Conservation (phyloP, 129 eudicot species). For the Artemisia annua region DNA sequence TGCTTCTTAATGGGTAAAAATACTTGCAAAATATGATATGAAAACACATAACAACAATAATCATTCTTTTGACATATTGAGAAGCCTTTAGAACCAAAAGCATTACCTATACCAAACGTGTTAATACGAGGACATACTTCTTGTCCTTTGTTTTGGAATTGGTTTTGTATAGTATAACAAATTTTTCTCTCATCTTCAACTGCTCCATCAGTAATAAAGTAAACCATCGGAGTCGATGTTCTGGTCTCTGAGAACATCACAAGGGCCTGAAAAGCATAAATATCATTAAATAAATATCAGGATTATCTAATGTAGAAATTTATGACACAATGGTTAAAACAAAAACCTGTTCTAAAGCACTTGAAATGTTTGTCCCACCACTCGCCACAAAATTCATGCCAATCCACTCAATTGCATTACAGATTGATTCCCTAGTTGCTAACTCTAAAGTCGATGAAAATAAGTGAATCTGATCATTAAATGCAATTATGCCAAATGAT, state of each 20-base stretch:
- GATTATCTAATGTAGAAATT: background rate
- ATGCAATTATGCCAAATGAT: slow-evolving; percentile 63
- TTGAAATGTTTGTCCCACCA: slow-evolving; percentile 82
- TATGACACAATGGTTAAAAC: background rate
- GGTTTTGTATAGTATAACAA: slow-evolving; percentile 49
- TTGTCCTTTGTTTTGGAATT: slow-evolving; percentile 38
- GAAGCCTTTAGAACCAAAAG: background rate
- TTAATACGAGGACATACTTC: slow-evolving; percentile 57
- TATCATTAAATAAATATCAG: background rate
- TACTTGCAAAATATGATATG: background rate
- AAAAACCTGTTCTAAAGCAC: slow-evolving; percentile 66
- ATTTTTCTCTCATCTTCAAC: slow-evolving; percentile 81
- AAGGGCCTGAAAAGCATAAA: slow-evolving; percentile 51
- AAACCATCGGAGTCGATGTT: slow-evolving; percentile 60
- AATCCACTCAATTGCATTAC: slow-evolving; percentile 65
- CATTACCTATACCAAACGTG: slow-evolving; percentile 86
- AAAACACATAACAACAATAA: no score
- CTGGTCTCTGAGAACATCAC: slow-evolving; percentile 55
- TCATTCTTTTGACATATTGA: background rate
- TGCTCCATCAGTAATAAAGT: slow-evolving; percentile 82
- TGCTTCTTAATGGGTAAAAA: background rate
- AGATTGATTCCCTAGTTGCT: slow-evolving; percentile 55
- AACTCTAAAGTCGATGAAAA: slow-evolving; percentile 60
- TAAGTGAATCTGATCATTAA: slow-evolving; percentile 46
- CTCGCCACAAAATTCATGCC: slow-evolving; percentile 49